Evolutionary conservation across 2,329 filamentous ascomycete genomes (phyloP), one percentile per base, ranked within the genome.

Genomic region (Penicillium palitans): DNA sequence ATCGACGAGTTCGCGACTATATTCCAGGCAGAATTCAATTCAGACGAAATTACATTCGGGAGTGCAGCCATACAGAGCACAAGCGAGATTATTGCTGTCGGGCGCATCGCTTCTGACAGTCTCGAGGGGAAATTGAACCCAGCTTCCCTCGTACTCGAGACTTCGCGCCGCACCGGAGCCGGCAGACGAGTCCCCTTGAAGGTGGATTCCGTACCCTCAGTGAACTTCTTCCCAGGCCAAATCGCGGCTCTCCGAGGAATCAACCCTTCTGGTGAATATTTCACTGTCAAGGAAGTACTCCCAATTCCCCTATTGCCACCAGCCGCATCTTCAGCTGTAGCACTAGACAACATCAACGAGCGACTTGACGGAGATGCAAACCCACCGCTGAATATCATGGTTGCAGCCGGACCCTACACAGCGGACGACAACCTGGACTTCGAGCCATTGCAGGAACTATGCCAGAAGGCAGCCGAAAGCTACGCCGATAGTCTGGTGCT

Each of bases 181-280:
- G 95, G 93, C 5, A 79, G 90, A 57, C 85, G 95, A 58, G 85
- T 97, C 31, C 90, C 91, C 5, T 76, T 99, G 19, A 90, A 91
- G 63, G 79, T 97, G 57, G 84, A 89, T 60, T 83, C 83, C 2
- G 74, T 96, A 1, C 78, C 81, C 63, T 83, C 76, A 2, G 95
- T 89, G 76, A 89, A 91, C 71, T 91, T 98, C 79, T 98, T 98
- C 72, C 95, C 93, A 0, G 95, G 95, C 6, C 93, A 98, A 72
- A 91, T 98, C 52, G 91, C 96, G 31, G 95, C 93, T 7, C 77
- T 98, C 29, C 84, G 84, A 61, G 95, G 95, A 8, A 91, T 87
- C 66, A 99, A 99, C 72, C 87, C 91, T 21, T 91, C 91, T 0
- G 93, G 93, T 0, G 84, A 87, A 39, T 88, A 90, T 67, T 97